Conservation (phyloP, 169 alveolate species). For the Plasmodium ovale region DNA sequence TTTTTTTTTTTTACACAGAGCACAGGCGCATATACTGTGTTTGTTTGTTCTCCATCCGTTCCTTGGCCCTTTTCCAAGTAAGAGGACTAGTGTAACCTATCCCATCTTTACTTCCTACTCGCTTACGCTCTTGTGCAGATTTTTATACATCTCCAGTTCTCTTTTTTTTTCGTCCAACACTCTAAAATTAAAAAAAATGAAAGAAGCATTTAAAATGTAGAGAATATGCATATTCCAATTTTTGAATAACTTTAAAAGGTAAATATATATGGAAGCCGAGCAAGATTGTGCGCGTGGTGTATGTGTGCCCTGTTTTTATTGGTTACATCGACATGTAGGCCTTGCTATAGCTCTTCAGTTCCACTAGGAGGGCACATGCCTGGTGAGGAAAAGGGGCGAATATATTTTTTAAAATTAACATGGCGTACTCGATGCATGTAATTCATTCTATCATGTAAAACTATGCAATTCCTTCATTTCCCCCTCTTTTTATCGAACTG, state of each 20-base stretch:
- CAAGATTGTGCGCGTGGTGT: no score
- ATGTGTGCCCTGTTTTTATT: no score
- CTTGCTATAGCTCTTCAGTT: conserved; percentile 57
- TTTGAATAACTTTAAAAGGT: no score
- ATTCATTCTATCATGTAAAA: no score
- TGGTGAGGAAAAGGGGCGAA: background rate
- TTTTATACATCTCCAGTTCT: conserved; percentile 58
- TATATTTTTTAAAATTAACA: no score
- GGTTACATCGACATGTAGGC: conserved; percentile 42
- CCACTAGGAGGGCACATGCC: conserved; percentile 50
- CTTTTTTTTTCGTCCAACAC: conserved; percentile 52
- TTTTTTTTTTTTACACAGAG: no score
- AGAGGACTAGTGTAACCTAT: no score
- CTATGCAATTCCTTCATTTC: no score
- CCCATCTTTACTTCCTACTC: background rate
- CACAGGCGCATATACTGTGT: background rate
- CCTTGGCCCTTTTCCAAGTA: no score
- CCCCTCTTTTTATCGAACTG: no score
- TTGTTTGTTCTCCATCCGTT: background rate
- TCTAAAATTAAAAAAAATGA: conserved; percentile 20
- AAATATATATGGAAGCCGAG: no score
- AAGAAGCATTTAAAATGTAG: background rate
- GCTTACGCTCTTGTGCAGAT: conserved; percentile 33
- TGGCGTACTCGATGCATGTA: no score
- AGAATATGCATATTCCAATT: background rate